Conservation (phyloP, 768 basidiomycete genomes). For the Suillus decipiens region DNA sequence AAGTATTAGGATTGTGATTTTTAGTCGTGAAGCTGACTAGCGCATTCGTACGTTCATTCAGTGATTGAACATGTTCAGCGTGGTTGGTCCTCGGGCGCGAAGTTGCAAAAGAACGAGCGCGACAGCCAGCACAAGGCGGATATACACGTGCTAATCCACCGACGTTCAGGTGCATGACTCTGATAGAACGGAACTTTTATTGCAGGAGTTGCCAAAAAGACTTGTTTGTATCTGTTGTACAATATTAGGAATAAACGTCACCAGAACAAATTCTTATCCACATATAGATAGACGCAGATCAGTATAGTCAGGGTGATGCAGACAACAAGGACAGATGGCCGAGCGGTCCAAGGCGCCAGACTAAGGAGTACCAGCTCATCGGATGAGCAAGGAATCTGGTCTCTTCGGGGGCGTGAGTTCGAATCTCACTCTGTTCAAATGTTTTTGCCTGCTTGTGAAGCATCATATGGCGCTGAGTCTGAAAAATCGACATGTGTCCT, state of each 20-base stretch:
- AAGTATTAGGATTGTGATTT: constrained; percentile 1
- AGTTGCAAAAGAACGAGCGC: background rate
- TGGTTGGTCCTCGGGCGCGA: background rate
- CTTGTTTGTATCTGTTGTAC: constrained; percentile 22
- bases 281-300: background rate
- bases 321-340: constrained; percentile 62
- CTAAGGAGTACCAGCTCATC: constrained; percentile 48
- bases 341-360: constrained; percentile 90
- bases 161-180: background rate
- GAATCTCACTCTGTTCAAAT: constrained; percentile 18
- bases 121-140: background rate
- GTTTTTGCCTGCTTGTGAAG: constrained; percentile 1
- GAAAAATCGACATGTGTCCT: no score
- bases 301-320: background rate
- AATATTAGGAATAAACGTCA: background rate
- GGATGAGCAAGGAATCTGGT: constrained; percentile 8
- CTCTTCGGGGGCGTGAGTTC: constrained; percentile 17
- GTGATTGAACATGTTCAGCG: background rate
- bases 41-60: constrained; percentile 4
- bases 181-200: background rate
- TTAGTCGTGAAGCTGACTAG: background rate
- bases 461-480: no score
- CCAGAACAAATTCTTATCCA: background rate
- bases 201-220: constrained; percentile 8
- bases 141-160: background rate